A percentile compares a stretch with the other conserved stretches of the same genome.
phyloP scores from a whole-genome alignment of 805 yeast genomes.

The Dipodascus geniculatus region DNA sequence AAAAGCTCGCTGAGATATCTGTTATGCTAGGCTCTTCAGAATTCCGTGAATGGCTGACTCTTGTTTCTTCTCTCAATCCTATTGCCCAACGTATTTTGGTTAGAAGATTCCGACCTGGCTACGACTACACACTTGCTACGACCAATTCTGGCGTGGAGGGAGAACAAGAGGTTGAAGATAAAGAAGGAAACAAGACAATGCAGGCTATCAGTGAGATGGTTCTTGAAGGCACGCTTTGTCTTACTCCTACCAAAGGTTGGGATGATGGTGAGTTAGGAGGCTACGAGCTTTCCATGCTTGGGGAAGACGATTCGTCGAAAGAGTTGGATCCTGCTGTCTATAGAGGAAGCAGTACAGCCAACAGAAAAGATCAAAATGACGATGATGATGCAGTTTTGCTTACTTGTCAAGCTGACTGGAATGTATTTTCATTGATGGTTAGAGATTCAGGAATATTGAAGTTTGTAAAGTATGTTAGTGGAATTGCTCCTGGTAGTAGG shows the following conservation, averaged over 20 bases:
- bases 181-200: conserved; percentile 21
- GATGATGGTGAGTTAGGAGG: conserved; percentile 85
- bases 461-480: conserved; percentile 85
- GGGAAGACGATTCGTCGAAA: conserved; percentile 30
- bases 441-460: conserved; percentile 81
- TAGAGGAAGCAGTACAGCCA: conserved; percentile 29
- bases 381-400: conserved; percentile 62
- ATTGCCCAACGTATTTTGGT: conserved; percentile 57
- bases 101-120: conserved; percentile 90
- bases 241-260: conserved; percentile 83
- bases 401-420: conserved; percentile 77
- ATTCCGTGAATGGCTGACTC: conserved; percentile 58
- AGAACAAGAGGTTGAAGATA: not conserved
- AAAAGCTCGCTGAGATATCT: conserved; percentile 39
- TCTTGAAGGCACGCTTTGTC: conserved; percentile 67
- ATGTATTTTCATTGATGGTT: conserved; percentile 60
- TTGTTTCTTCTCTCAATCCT: conserved; percentile 47
- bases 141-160: conserved; percentile 28
- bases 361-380: conserved; percentile 31
- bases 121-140: conserved; percentile 87
- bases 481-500: conserved; percentile 77
- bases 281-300: conserved; percentile 76
- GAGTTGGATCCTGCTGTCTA: conserved; percentile 82
- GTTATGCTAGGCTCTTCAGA: conserved; percentile 45
- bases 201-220: conserved; percentile 25